Percentiles rank a stretch among this genome's conserved stretches.
phyloP scores from a whole-genome alignment of 2,329 filamentous ascomycete genomes.

The Apiospora rasikravindrae region DNA sequence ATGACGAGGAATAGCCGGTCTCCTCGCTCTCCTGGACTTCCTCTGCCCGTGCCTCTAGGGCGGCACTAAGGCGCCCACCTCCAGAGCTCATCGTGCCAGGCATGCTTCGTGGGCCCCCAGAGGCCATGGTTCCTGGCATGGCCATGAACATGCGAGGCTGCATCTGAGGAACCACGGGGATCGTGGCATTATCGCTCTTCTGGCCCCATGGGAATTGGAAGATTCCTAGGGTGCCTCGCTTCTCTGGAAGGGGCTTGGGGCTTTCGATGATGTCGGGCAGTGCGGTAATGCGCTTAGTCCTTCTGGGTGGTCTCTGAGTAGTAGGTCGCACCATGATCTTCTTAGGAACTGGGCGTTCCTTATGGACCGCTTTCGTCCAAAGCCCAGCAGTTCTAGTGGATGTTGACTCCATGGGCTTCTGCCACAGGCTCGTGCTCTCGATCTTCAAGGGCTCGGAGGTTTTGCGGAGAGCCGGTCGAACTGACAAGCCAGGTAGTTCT shows the following conservation, averaged over 20 bases:
- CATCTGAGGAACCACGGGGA: conserved; percentile 29
- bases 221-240: conserved; percentile 64
- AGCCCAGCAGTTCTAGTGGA: conserved; percentile 25
- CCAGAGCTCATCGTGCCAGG: conserved; percentile 11
- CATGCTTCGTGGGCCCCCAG: conserved; percentile 40
- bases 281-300: conserved; percentile 60
- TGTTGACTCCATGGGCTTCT: conserved; percentile 31
- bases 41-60: conserved; percentile 40
- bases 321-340: conserved; percentile 45
- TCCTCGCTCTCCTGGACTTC: conserved; percentile 39
- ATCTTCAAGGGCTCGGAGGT: conserved; percentile 41
- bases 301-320: conserved; percentile 59
- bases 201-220: conserved; percentile 73
- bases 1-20: conserved; percentile 46
- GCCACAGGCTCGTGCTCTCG: conserved; percentile 47
- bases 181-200: conserved; percentile 59
- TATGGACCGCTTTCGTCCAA: conserved; percentile 32
- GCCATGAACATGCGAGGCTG: conserved; percentile 47
- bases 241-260: conserved; percentile 62
- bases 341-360: conserved; percentile 27
- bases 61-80: conserved; percentile 27
- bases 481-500: conserved; percentile 38
- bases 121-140: conserved; percentile 59
- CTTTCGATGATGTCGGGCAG: conserved; percentile 60
- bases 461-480: conserved; percentile 45